These are phyloP conservation scores for Tubosaeta brunneosetosa DNA, from an alignment of 768 basidiomycete species.

Conservation along the genomic window DNA sequence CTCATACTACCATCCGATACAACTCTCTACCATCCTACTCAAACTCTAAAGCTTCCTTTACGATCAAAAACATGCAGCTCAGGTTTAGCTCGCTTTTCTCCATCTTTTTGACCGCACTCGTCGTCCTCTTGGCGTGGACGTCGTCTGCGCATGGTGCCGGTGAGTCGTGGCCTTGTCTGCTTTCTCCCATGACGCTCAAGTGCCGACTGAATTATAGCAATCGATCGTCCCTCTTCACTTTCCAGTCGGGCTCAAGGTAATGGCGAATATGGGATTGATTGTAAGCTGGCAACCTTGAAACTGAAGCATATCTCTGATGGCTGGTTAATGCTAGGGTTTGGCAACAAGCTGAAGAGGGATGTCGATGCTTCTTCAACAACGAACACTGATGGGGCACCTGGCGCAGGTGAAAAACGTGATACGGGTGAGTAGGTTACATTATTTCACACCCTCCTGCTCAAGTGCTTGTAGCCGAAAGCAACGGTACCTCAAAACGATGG, in stretches of 20 bases:
- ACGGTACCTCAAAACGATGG: constrained; percentile 1
- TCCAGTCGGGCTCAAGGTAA: not conserved
- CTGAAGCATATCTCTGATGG: not conserved
- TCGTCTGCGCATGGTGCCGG: constrained; percentile 5
- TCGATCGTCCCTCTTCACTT: not conserved
- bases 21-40: not conserved
- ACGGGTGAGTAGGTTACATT: not conserved
- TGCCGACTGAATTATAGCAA: not conserved
- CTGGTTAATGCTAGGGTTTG: not conserved
- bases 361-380: too few relatives aligned
- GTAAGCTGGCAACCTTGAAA: not conserved
- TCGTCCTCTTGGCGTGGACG: constrained; percentile 5
- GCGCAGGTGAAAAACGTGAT: not conserved
- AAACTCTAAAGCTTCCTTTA: not conserved
- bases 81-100: not conserved
- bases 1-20: not conserved
- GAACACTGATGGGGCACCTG: not conserved
- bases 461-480: not conserved
- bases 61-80: constrained; percentile 1
- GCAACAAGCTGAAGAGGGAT: not conserved
- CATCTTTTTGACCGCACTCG: not conserved
- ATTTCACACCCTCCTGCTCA: not conserved
- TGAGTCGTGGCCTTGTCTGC: not conserved
- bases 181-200: not conserved
- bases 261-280: not conserved